These are phyloP conservation scores for Sporothrix brasiliensis DNA, from an alignment of 2,329 filamentous ascomycete genomes.

Conservation along the genomic window DNA sequence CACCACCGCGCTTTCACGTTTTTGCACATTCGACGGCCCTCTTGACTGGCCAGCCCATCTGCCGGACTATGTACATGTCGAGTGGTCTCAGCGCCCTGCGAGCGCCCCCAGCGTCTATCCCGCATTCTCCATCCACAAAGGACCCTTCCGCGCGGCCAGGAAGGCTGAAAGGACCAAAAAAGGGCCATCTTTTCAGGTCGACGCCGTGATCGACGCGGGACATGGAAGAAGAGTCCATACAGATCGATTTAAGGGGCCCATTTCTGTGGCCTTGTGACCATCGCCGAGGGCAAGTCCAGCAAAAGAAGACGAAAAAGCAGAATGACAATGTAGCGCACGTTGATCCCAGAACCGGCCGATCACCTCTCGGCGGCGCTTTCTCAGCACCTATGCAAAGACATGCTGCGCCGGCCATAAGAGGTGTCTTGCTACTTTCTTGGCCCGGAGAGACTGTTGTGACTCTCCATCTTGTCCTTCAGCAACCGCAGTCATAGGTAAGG, in stretches of 20 bases:
- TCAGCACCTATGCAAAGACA: too few relatives aligned
- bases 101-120: constrained; percentile 13
- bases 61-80: neutral
- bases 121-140: neutral
- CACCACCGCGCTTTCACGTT: neutral
- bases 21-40: neutral
- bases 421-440: too few relatives aligned
- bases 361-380: too few relatives aligned
- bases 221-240: neutral
- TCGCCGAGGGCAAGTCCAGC: too few relatives aligned
- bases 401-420: too few relatives aligned
- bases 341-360: neutral
- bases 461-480: neutral
- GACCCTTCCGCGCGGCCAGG: neutral
- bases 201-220: constrained; percentile 14
- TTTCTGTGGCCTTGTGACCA: neutral
- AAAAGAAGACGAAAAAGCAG: too few relatives aligned
- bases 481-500: neutral
- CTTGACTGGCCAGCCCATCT: neutral
- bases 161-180: constrained; percentile 10
- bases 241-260: neutral
- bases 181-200: neutral
- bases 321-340: too few relatives aligned
- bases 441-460: neutral
- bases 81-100: neutral